These are phyloP conservation scores for Thymus mandschuricus DNA, from an alignment of 257 asterid genomes.

Conservation along the genomic window DNA sequence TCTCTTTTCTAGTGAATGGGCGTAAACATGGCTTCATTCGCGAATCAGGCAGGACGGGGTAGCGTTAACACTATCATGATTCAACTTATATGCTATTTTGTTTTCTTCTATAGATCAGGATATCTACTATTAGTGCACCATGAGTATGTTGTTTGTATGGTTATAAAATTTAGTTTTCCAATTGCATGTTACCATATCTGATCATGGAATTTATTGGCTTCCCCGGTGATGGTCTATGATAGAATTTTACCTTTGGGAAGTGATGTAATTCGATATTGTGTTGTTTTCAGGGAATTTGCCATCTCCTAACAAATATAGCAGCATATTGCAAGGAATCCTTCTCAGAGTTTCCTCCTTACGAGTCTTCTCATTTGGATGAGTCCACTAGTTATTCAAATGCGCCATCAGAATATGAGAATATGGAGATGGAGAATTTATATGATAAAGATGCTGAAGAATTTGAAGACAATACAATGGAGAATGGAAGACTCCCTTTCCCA, in stretches of 20 bases:
- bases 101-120: background rate
- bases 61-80: background rate
- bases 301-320: conserved; percentile 73
- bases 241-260: background rate
- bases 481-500: conserved; percentile 53
- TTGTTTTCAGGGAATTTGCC: conserved; percentile 77
- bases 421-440: conserved; percentile 70
- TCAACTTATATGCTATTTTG: background rate
- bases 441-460: conserved; percentile 62
- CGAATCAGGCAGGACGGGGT: no score
- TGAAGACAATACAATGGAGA: conserved; percentile 53
- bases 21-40: no score
- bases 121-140: no score
- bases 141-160: background rate
- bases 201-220: background rate
- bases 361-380: conserved; percentile 62
- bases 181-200: conserved; percentile 14
- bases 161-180: conserved; percentile 13
- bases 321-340: conserved; percentile 69
- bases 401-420: conserved; percentile 64
- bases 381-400: conserved; percentile 50
- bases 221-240: background rate
- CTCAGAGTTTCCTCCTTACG: conserved; percentile 60
- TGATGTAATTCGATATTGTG: background rate
- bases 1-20: no score